Percentiles rank a stretch among this genome's conserved stretches.
Evolutionary conservation across 2,329 filamentous ascomycete genomes (phyloP).

Genomic region (Exophiala alcalophila): DNA sequence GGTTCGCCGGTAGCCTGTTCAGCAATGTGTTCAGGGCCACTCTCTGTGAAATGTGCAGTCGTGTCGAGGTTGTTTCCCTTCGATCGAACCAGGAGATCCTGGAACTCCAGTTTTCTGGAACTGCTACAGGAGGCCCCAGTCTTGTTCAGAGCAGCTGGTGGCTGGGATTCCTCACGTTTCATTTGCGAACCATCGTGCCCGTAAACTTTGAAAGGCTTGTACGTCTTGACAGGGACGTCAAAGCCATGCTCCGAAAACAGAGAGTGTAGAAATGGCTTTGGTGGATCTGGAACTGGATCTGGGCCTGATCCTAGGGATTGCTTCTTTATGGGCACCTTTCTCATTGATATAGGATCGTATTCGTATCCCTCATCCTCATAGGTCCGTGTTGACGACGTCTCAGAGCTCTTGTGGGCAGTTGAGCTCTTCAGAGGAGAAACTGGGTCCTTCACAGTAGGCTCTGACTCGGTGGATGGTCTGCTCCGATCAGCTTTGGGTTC

Average conservation of each 20-base stretch:
- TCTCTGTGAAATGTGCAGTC: constrained; percentile 23
- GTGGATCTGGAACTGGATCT: background rate
- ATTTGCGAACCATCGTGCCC: constrained; percentile 21
- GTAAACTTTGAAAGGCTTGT: constrained; percentile 26
- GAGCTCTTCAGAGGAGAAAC: background rate
- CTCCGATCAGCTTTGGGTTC: constrained; percentile 8
- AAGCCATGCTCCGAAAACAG: constrained; percentile 29
- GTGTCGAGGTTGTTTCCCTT: constrained; percentile 31
- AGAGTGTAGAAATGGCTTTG: constrained; percentile 14
- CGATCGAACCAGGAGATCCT: constrained; percentile 16
- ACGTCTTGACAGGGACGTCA: constrained; percentile 30
- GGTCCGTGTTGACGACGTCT: background rate
- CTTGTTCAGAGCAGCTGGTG: background rate
- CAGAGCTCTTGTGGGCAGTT: too few species aligned
- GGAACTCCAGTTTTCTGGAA: constrained; percentile 23
- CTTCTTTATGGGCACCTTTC: constrained; percentile 37
- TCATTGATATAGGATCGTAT: constrained; percentile 44
- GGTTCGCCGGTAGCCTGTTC: constrained; percentile 2
- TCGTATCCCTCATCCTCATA: constrained; percentile 28
- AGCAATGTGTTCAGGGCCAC: background rate
- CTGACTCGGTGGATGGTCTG: constrained; percentile 3
- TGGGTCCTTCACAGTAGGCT: constrained; percentile 1
- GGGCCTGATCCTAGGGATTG: background rate
- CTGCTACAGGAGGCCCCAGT: constrained; percentile 8
- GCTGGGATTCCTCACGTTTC: background rate